Conservation (phyloP, 441 rosid species). For the Adansonia gregorii region DNA sequence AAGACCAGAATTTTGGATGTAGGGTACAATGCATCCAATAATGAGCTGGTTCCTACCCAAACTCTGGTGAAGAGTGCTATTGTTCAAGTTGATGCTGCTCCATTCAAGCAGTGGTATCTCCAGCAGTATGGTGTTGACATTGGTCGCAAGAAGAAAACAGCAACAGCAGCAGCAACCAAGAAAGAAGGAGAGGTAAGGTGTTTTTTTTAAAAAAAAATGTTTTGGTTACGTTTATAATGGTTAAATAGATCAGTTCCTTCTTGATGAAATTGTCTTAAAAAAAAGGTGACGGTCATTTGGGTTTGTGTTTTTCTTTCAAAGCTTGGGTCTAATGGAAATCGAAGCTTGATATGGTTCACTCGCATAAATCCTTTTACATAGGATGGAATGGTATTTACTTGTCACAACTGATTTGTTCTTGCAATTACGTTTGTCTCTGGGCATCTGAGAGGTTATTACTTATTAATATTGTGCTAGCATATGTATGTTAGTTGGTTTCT, state of each 20-base stretch:
- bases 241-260: not conserved
- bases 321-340: not conserved
- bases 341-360: not conserved
- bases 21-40: slow-evolving; percentile 54
- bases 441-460: not conserved
- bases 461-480: not conserved
- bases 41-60: slow-evolving; percentile 52
- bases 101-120: slow-evolving; percentile 54
- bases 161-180: slow-evolving; percentile 33
- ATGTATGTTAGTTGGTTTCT: not conserved
- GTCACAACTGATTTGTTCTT: not conserved
- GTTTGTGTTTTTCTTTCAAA: not conserved
- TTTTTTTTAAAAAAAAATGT: not conserved
- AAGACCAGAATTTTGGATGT: slow-evolving; percentile 52
- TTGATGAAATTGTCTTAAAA: not conserved
- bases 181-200: slow-evolving; percentile 42
- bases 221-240: not conserved
- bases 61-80: slow-evolving; percentile 50
- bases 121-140: slow-evolving; percentile 53
- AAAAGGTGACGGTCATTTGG: not conserved
- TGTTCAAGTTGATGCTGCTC: slow-evolving; percentile 55
- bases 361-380: too few species aligned
- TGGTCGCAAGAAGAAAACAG: slow-evolving; percentile 50
- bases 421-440: not conserved
- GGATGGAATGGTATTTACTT: not conserved